Evolutionary conservation across 495 filamentous ascomycete genomes (phyloP), one percentile per base, ranked within the genome.

Genomic region (Terfezia claveryi): DNA sequence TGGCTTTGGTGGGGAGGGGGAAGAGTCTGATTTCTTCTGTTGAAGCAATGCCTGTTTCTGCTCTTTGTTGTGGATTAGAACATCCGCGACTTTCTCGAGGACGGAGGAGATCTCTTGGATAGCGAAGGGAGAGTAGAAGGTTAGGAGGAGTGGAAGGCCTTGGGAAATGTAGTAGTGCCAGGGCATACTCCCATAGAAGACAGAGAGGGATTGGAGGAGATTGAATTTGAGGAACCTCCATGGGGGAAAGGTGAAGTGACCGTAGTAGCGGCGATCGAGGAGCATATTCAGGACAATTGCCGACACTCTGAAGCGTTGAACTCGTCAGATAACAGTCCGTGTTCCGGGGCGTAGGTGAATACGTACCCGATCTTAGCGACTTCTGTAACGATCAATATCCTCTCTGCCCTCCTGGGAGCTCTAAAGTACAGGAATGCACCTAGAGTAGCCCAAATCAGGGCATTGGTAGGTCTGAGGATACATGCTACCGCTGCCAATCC

Each of bases 151-250:
- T 10, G 89, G 91, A 16, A 89, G 75, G 37, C 87, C 91, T 70
- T 99, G 85, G 2, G 81, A 81, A 12, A 88, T 67, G 67, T 94
- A 99, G 69, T 96, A 99, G 62, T 94, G 85, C 76, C 80, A 83
- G 51, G 82, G 76, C 69, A 94, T 96, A 36, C 69, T 73, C n/a
- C 91, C 91, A 64, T 99, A 99, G 67, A 94, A 95, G 14, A 84
- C 74, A 36, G 91, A 82, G 12, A 99, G 73, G 9, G 79, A 81
- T 64, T 93, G 80, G 10, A 80, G 76, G 41, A 99, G 70, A 68
- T 99, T 99, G 75, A 94, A 93, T 66, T 92, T 78, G 23, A 96
- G 73, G 71, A 87, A 99, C 51, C 79, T 78, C 54, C 92, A 73
- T 0, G 89, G 86, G 23, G 91, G 91, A 57, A 99, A 87, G 4